Evolutionary conservation across 345 rosid species (phyloP).

Genomic region (Mercurialis annua): DNA sequence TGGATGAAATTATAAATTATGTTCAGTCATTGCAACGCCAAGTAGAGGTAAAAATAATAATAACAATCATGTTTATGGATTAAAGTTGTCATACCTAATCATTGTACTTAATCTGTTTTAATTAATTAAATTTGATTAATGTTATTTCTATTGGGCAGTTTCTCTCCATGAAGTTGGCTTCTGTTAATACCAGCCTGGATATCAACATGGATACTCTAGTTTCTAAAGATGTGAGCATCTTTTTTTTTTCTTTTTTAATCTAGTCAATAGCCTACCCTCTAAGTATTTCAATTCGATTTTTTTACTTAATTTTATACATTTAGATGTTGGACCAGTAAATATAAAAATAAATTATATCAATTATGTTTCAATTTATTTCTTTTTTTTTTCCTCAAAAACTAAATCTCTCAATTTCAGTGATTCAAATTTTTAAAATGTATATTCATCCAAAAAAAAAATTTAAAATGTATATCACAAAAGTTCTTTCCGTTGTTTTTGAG

Average conservation of each 20-base stretch:
- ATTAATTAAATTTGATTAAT: neutral
- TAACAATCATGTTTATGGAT: neutral
- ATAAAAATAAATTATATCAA: too few species aligned
- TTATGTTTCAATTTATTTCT: too few species aligned
- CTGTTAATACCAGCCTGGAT: slow-evolving; percentile 75
- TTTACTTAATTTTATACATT: neutral
- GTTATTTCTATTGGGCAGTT: slow-evolving; percentile 43
- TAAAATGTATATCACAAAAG: too few species aligned
- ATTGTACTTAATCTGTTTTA: neutral
- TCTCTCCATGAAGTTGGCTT: slow-evolving; percentile 86
- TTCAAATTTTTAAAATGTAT: too few species aligned
- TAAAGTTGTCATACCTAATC: slow-evolving; percentile 8
- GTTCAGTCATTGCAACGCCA: slow-evolving; percentile 90
- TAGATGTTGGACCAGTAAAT: too few species aligned
- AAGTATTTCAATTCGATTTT: neutral
- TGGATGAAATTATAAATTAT: slow-evolving; percentile 86
- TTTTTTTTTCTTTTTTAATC: neutral
- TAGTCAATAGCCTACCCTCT: slow-evolving; percentile 1
- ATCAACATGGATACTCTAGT: slow-evolving; percentile 51
- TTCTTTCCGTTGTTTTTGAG: too few species aligned
- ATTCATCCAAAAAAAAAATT: too few species aligned
- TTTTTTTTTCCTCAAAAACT: too few species aligned
- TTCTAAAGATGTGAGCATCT: slow-evolving; percentile 78
- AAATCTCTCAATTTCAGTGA: too few species aligned
- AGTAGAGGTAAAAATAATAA: slow-evolving; percentile 65